These are phyloP conservation scores for Aspergillus brasiliensis DNA, from an alignment of 2,329 filamentous ascomycete species.

Conservation along the genomic window DNA sequence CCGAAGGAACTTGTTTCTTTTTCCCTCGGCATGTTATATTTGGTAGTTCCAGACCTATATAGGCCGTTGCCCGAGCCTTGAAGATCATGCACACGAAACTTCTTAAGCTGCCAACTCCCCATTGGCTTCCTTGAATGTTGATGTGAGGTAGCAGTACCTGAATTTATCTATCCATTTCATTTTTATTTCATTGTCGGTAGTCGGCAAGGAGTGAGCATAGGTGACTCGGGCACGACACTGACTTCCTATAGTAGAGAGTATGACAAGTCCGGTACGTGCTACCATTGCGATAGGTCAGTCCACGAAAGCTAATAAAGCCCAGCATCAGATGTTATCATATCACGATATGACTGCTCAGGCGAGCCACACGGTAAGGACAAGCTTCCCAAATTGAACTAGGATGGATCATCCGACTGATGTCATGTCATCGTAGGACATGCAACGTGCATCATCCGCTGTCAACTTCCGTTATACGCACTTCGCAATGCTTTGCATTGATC, in stretches of 20 bases:
- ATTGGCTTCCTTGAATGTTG: neutral
- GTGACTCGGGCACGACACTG: neutral
- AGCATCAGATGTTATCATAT: constrained; percentile 21
- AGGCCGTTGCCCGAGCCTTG: constrained; percentile 1
- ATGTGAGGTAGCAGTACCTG: neutral
- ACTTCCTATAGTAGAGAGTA: constrained; percentile 3
- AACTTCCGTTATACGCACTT: constrained; percentile 37
- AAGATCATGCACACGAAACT: constrained; percentile 1
- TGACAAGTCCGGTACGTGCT: constrained; percentile 18
- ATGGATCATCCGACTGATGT: constrained; percentile 12
- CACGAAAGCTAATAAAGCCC: constrained; percentile 14
- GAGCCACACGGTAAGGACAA: constrained; percentile 22
- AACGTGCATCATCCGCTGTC: constrained; percentile 20
- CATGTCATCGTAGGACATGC: constrained; percentile 19
- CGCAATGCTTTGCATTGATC: constrained; percentile 41
- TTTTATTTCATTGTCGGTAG: neutral
- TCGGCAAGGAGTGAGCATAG: neutral
- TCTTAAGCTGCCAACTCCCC: neutral
- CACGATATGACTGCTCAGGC: constrained; percentile 23
- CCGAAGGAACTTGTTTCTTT: constrained; percentile 6
- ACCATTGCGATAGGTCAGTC: constrained; percentile 22
- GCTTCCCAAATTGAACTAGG: neutral
- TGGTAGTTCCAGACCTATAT: constrained; percentile 12
- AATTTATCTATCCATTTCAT: neutral
- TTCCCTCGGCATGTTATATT: constrained; percentile 18